Percentiles rank a stretch among this genome's conserved stretches.
These are phyloP conservation scores for Piloderma croceum DNA, from an alignment of 768 basidiomycete genomes.

Conservation along the genomic window DNA sequence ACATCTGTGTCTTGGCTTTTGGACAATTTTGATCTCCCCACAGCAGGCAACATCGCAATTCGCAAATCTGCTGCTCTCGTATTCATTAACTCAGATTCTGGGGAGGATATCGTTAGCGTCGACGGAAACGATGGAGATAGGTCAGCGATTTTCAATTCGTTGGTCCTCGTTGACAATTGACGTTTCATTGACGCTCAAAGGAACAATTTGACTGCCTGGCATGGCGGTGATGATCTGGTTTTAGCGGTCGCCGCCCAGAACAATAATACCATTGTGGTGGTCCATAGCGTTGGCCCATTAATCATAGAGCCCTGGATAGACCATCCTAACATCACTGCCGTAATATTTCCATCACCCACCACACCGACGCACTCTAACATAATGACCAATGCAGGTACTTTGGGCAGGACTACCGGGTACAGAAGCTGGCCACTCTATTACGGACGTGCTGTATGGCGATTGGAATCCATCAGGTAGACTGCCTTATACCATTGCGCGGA, in stretches of 20 bases:
- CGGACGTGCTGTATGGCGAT: conserved; percentile 53
- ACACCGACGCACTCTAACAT: not conserved
- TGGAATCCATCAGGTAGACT: conserved; percentile 62
- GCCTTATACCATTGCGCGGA: conserved; percentile 72
- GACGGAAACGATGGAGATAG: conserved; percentile 73
- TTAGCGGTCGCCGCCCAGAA: conserved; percentile 42
- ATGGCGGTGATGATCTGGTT: conserved; percentile 37
- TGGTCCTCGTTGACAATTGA: not conserved
- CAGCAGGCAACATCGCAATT: conserved; percentile 17
- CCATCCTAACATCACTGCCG: conserved; percentile 48
- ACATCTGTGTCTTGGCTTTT: conserved; percentile 26
- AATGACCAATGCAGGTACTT: conserved; percentile 23
- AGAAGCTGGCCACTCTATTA: conserved; percentile 53
- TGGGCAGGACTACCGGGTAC: conserved; percentile 54
- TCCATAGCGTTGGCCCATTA: conserved; percentile 55
- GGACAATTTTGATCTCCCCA: conserved; percentile 24
- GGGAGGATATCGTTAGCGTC: conserved; percentile 78
- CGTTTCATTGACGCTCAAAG: conserved; percentile 13
- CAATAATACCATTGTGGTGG: conserved; percentile 59
- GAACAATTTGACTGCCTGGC: conserved; percentile 38
- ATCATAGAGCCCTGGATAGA: conserved; percentile 56
- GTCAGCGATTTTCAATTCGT: not conserved
- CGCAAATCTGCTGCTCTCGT: conserved; percentile 39
- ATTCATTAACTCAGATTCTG: conserved; percentile 78
- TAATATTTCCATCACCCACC: conserved; percentile 11